Base-by-base conservation (phyloP, 768 basidiomycete species). In the Sistotremastrum suecicum region DNA sequence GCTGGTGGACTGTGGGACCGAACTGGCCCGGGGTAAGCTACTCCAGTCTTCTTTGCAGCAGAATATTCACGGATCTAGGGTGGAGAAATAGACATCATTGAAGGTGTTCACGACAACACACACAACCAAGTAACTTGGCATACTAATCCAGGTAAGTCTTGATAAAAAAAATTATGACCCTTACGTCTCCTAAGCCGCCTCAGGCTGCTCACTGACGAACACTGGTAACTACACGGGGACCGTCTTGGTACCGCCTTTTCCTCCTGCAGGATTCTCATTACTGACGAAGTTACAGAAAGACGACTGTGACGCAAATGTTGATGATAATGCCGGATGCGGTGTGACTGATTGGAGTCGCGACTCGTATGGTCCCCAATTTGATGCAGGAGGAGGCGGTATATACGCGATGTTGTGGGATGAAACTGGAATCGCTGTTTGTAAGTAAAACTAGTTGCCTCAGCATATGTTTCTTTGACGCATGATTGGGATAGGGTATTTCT, bases 351-450 rank as follows among this genome's bases (percentile, higher is more conserved):
- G 76, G 76, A 89, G 85, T 54, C 69, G 71, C 20, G 79, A 82
- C 2, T 91, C 88, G 0, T 91, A 85, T 60, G 89, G 89, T 0
- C 78, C 81, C 35, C 74, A 72, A 44, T 90, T 90, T 57, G 88
- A 90, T 50, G 69, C 71, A 1, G 76, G 75, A 55, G 75, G 81
- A 7, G 89, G 89, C 4, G 89, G 89, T 3, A 78, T 88, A 3
- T 90, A 86, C 57, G 86, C 78, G 1, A 87, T 88, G 83, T 81
- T 83, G 53, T 91, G 89, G 89, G 83, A 89, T 55, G 72, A 77
- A 48, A 69, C 67, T 49, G 77, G 78, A 2, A 85, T 88, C 46
- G 73, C 77, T 37, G 72, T 85, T 51, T 87, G 84, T 87, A 50
- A 58, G 83, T 67, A n/a, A 9, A n/a, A 32, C 34, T 40, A 35